These are phyloP conservation scores for Celoporthe dispersa DNA, from an alignment of 2,329 filamentous ascomycete genomes.

Conservation along the genomic window DNA sequence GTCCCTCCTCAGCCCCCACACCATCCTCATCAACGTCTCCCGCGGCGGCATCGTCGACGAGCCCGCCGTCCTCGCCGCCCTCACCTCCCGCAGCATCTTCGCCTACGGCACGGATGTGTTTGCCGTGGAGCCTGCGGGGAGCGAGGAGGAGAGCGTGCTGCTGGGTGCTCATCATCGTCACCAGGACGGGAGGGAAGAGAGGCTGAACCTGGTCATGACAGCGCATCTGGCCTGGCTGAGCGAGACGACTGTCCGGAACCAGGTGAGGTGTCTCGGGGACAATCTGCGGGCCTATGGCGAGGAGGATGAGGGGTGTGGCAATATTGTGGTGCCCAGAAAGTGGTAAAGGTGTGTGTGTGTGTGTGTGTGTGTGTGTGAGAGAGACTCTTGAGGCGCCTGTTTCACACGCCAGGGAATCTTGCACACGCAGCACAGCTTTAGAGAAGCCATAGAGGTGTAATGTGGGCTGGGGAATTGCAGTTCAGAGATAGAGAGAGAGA, in stretches of 20 bases:
- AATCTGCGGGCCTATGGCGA: slow-evolving; percentile 30
- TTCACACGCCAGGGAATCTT: too few species aligned
- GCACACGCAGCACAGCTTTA: neutral
- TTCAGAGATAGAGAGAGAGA: neutral
- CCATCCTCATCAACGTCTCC: slow-evolving; percentile 34
- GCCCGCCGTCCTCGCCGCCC: slow-evolving; percentile 31
- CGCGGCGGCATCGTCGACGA: slow-evolving; percentile 33
- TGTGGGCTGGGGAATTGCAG: neutral
- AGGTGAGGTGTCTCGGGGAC: slow-evolving; percentile 32
- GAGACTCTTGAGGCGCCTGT: too few species aligned
- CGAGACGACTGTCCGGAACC: slow-evolving; percentile 31
- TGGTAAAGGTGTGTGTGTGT: neutral
- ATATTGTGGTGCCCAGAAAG: slow-evolving; percentile 22
- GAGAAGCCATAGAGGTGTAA: neutral
- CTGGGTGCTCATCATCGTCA: slow-evolving; percentile 20
- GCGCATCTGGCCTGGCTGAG: slow-evolving; percentile 36
- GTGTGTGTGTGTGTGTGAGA: too few species aligned
- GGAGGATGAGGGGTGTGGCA: slow-evolving; percentile 18
- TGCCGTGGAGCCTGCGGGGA: slow-evolving; percentile 34
- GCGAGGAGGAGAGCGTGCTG: slow-evolving; percentile 32
- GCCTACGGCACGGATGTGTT: slow-evolving; percentile 36
- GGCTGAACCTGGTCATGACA: slow-evolving; percentile 34
- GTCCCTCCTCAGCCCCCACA: slow-evolving; percentile 31
- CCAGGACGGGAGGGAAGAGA: slow-evolving; percentile 16
- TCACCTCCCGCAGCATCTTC: slow-evolving; percentile 32